Percentiles rank a stretch among this genome's conserved stretches.
phyloP scores from a whole-genome alignment of 1,284 basidiomycete genomes.

The Coniferiporia sulphurascens region DNA sequence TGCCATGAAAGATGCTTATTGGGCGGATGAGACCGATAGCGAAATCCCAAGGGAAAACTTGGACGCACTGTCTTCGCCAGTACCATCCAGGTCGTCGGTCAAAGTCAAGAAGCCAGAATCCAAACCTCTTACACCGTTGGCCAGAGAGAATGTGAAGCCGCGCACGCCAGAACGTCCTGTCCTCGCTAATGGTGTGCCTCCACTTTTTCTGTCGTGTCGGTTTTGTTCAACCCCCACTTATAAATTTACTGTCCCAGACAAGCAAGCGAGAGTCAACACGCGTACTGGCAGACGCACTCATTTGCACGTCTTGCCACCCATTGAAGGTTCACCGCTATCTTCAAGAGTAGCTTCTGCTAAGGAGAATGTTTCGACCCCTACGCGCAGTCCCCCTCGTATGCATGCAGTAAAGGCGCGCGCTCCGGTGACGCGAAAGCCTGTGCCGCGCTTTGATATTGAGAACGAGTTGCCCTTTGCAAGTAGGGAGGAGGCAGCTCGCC shows the following conservation, averaged over 20 bases:
- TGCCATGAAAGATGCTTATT: slow-evolving; percentile 65
- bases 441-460: slow-evolving; percentile 9
- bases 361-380: not conserved
- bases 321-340: slow-evolving; percentile 12
- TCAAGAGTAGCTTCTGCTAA: not conserved
- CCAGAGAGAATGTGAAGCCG: slow-evolving; percentile 3
- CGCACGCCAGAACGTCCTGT: not conserved
- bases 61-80: slow-evolving; percentile 7
- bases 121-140: not conserved
- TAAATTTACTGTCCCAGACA: not conserved
- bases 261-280: not conserved
- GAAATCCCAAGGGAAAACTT: not conserved
- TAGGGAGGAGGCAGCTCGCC: not conserved
- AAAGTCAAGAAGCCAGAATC: not conserved
- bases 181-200: not conserved
- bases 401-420: not conserved
- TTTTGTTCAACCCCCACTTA: not conserved
- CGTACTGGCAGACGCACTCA: slow-evolving; percentile 2
- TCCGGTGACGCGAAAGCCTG: slow-evolving; percentile 15
- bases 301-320: slow-evolving; percentile 4
- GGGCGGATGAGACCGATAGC: slow-evolving; percentile 34
- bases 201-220: not conserved
- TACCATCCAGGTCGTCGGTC: slow-evolving; percentile 2
- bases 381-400: not conserved
- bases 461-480: not conserved